These are phyloP conservation scores for Penicillium capsulatum DNA, from an alignment of 2,329 filamentous ascomycete genomes.

Conservation along the genomic window DNA sequence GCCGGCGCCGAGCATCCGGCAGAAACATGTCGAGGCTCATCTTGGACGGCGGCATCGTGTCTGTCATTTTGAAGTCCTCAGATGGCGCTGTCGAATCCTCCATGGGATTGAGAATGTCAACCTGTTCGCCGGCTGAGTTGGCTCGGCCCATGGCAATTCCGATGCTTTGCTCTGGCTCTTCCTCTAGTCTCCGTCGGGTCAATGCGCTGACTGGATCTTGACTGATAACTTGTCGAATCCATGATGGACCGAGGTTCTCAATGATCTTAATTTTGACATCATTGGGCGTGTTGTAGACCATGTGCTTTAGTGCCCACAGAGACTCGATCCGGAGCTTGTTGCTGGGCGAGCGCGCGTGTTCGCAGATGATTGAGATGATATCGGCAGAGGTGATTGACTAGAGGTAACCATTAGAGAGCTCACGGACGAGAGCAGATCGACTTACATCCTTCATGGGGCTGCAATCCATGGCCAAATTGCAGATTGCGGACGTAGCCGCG, in stretches of 20 bases:
- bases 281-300: slow-evolving; percentile 68
- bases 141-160: slow-evolving; percentile 51
- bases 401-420: slow-evolving; percentile 13
- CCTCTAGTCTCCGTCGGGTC: slow-evolving; percentile 28
- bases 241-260: slow-evolving; percentile 70
- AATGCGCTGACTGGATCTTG: slow-evolving; percentile 44
- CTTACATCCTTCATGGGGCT: slow-evolving; percentile 85
- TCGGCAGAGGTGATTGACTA: slow-evolving; percentile 70
- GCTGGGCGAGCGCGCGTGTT: slow-evolving; percentile 77
- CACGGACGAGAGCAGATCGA: slow-evolving; percentile 14
- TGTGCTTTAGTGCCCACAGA: slow-evolving; percentile 89
- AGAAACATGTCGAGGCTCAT: slow-evolving; percentile 37
- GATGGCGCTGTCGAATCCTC: slow-evolving; percentile 28
- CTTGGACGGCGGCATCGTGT: slow-evolving; percentile 41
- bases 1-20: slow-evolving; percentile 38
- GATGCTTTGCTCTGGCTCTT: slow-evolving; percentile 30
- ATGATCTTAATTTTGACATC: slow-evolving; percentile 73
- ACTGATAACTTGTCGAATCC: slow-evolving; percentile 75
- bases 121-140: slow-evolving; percentile 58
- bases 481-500: slow-evolving; percentile 77
- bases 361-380: slow-evolving; percentile 71
- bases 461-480: slow-evolving; percentile 81
- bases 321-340: slow-evolving; percentile 77
- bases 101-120: slow-evolving; percentile 56
- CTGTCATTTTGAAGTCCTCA: slow-evolving; percentile 34